A percentile compares a stretch with the other conserved stretches of the same genome.
These are phyloP conservation scores for Brassica juncea DNA, from an alignment of 345 rosid genomes.

Conservation along the genomic window DNA sequence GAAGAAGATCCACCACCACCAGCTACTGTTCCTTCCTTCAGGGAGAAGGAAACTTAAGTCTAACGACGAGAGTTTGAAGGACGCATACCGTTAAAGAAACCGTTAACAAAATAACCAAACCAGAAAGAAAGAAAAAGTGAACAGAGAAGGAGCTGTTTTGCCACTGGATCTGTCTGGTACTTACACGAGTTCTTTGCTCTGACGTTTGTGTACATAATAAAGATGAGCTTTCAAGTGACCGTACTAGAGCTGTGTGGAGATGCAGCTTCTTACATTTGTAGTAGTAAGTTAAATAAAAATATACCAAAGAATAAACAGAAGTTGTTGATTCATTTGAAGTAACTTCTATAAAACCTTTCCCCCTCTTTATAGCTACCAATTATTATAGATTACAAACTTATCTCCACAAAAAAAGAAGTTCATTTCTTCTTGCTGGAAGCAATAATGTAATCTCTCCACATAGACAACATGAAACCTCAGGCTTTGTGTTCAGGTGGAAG, in stretches of 20 bases:
- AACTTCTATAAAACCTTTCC: slow-evolving; percentile 16
- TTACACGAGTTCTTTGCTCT: slow-evolving; percentile 30
- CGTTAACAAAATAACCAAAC: neutral
- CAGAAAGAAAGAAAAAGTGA: neutral
- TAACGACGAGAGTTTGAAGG: slow-evolving; percentile 45
- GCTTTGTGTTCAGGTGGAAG: neutral
- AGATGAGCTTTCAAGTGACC: slow-evolving; percentile 26
- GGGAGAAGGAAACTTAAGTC: slow-evolving; percentile 66
- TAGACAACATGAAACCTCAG: neutral
- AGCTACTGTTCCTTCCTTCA: slow-evolving; percentile 72
- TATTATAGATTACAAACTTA: neutral
- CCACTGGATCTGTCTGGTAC: slow-evolving; percentile 32
- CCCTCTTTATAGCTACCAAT: neutral
- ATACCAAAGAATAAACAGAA: slow-evolving; percentile 27
- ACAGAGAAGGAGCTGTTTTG: slow-evolving; percentile 22
- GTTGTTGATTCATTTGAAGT: slow-evolving; percentile 30
- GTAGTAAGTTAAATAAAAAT: slow-evolving; percentile 24
- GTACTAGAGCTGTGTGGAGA: slow-evolving; percentile 20
- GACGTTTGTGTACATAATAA: slow-evolving; percentile 41
- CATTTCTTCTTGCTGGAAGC: neutral
- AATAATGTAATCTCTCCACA: neutral
- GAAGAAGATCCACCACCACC: slow-evolving; percentile 79
- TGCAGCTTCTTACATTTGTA: slow-evolving; percentile 23
- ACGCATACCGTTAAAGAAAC: slow-evolving; percentile 9
- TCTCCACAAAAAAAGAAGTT: neutral